Base-by-base conservation (phyloP, 495 filamentous ascomycete genomes). In the Penicillium chermesinum region DNA sequence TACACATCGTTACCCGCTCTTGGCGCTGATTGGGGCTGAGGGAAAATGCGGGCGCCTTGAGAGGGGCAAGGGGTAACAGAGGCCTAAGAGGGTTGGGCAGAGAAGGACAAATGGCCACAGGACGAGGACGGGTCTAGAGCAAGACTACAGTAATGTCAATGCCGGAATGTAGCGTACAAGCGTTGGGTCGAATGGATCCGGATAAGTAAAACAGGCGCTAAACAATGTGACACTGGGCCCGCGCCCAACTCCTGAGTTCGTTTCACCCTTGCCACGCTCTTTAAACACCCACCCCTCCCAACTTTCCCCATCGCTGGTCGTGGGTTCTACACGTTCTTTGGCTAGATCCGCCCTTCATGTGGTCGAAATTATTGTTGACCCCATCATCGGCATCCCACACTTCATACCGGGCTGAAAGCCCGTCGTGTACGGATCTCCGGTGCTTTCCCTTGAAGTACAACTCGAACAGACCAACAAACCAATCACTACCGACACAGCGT, bases 341-440 rank as follows among this genome's bases (percentile, higher is more conserved):
- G n/a, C n/a, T n/a, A n/a, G n/a, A n/a, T n/a, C 55, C 54, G 67
- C 65, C 67, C 70, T 71, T 69, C 68, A 73, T 73, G 70, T 66
- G 66, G 53, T 61, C 54, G 62, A 53, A 58, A 61, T 60, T 48
- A 41, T 56, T 52, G 42, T 61, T 48, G 47, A 64, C 49, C 46
- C 54, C 49, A 58, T 48, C 53, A 53, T 41, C 48, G 54, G 54
- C 38, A 60, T 57, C 41, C 49, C 48, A 37, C 54, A 50, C 50
- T 59, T 57, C 47, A n/a, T 52, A 54, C 44, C 50, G 55, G 58
- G 58, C 65, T 44, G 42, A 42, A 39, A 49, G 50, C 55, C 50
- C 48, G 38, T 66, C 49, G 41, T 66, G 53, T 64, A 22, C 38
- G 46, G 43, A 25, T 46, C 38, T 44, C 18, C 33, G 38, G 19